Evolutionary conservation across 345 rosid genomes (phyloP), one percentile per base, ranked within the genome.

Genomic region (Eutrema yunnanense): DNA sequence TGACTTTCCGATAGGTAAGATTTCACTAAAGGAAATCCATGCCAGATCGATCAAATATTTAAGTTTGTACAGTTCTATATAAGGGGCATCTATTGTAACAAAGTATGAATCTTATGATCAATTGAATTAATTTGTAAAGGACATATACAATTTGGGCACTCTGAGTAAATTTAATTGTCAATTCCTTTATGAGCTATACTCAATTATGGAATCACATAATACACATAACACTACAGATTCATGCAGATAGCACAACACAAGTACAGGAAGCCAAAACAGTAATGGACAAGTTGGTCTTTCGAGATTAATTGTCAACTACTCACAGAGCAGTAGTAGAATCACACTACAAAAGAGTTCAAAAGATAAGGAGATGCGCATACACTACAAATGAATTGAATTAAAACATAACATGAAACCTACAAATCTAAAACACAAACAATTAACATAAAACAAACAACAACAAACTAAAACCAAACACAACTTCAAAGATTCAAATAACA

Each of bases 201-300:
- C 77, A 73, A 73, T 73, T 56, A 73, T 65, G 71, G 36, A 22
- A 22, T 22, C 26, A 22, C 26, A 22, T 2, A 22, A 22, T 22
- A 22, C 26, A 22, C 2, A 2, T 50, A 50, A 11, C 27, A 71
- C 5, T 61, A 61, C 8, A 22, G 27, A 60, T 33, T 62, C 29
- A 62, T 12, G 69, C 9, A 62, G 54, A 52, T 30, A 40, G 36
- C 14, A 52, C 36, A 52, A 8, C 67, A 38, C 57, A 69, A 58
- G 29, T 32, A 43, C 46, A 32, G 36, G 26, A 62, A 27, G 42
- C 62, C 26, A 22, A 51, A 33, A 62, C 16, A 43, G 14, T 62
- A 53, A 40, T 27, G 56, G 54, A 36, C 37, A 62, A 72, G 16
- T 52, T 42, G 8, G 50, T 16, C 32, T 51, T 62, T 41, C 11